Evolutionary conservation across 352 stramenopile species (phyloP), one percentile per base, ranked within the genome.

Genomic region (Phytophthora pisi): DNA sequence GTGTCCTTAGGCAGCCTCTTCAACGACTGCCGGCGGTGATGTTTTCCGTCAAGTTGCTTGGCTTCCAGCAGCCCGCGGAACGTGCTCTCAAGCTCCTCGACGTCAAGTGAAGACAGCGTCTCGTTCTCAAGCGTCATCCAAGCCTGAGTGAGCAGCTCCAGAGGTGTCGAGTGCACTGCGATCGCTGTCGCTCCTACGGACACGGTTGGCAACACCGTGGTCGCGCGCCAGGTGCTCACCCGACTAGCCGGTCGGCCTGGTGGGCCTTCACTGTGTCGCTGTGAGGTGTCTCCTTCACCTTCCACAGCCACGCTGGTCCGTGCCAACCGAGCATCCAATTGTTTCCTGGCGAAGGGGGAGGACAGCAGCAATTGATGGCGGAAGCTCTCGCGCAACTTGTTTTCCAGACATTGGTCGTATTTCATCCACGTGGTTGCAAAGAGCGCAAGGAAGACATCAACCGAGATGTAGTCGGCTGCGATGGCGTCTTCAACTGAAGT

Each of bases 361-460:
- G 66, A 63, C 26, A 79, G 18, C 34, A 78, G 51, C 58, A 84
- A 45, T 30, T 86, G 70, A 2, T 75, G 70, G 10, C 71, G 76
- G 42, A 85, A 90, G 36, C 71, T 75, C 5, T 85, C 76, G 51
- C 79, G 78, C 47, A 89, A 70, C 46, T 80, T 78, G 38, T 34
- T 66, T 3, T 73, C 71, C 51, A 89, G 69, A 16, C 45, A 61
- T 28, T 77, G 64, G 52, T 91, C 82, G 55, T 78, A 66, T 15
- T 75, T 72, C 26, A 87, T 56, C 82, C 82, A 91, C 5, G 64
- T 65, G 4, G 64, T 73, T 10, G 56, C 59, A 56, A 89, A 85
- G 15, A 87, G 53, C 23, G 78, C 60, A n/a, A 91, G 72, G 40
- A 89, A 70, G 9, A 77, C 61, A 56, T 91, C 82, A 3, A 88